These are phyloP conservation scores for Yamadazyma scolyti DNA, from an alignment of 805 yeast genomes.

Conservation along the genomic window DNA sequence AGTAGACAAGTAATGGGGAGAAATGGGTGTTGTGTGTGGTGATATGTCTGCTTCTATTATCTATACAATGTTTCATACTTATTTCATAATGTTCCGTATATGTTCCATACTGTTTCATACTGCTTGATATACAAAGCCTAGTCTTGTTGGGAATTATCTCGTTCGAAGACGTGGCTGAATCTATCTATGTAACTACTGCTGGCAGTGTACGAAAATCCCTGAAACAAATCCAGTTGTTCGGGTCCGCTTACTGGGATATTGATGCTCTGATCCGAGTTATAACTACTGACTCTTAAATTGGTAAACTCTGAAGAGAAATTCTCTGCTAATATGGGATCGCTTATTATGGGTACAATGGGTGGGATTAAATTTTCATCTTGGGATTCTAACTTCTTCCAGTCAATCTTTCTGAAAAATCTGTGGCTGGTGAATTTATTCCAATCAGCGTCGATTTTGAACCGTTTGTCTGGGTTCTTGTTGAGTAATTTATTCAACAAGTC, in stretches of 20 bases:
- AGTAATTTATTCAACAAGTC: conserved; percentile 36
- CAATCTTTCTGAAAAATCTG: conserved; percentile 35
- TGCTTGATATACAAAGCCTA: no score
- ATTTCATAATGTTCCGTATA: not conserved
- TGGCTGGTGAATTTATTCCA: conserved; percentile 31
- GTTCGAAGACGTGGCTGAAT: conserved; percentile 6
- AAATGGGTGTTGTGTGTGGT: no score
- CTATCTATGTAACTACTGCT: conserved; percentile 25
- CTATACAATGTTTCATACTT: no score
- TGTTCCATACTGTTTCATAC: no score
- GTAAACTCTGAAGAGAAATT: conserved; percentile 43
- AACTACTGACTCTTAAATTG: conserved; percentile 38
- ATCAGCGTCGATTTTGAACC: conserved; percentile 33
- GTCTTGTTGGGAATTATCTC: no score
- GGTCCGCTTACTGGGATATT: conserved; percentile 8
- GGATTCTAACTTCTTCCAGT: conserved; percentile 34
- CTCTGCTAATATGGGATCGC: conserved; percentile 43
- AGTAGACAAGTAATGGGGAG: no score
- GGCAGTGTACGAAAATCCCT: conserved; percentile 33
- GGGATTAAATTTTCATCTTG: conserved; percentile 23
- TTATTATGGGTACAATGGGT: conserved; percentile 40
- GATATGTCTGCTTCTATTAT: no score
- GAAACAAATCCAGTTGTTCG: conserved; percentile 10
- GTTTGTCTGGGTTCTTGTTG: conserved; percentile 33
- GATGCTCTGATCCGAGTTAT: conserved; percentile 11